Base-by-base conservation (phyloP, 2,329 filamentous ascomycete species). In the Diaporthe sp. region DNA sequence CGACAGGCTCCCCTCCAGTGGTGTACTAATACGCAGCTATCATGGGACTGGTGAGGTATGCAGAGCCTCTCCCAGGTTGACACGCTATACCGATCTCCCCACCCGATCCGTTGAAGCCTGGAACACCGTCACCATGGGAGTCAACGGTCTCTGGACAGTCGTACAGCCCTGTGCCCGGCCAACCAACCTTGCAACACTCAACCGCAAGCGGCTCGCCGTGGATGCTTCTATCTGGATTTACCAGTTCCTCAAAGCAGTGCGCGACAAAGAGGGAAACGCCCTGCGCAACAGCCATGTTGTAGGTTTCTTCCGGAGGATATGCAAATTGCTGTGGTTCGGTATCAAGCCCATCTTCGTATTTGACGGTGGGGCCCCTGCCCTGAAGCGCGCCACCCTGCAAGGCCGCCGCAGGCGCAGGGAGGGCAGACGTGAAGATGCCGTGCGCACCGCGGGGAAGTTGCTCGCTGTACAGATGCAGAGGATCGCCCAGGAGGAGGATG, bases 191-290 rank as follows among this genome's bases (percentile, higher is more conserved):
- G 96, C 97, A 79, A 98, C 96, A 19, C 92, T 99, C 75, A 98
- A 98, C 83, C 94, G 94, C 79, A 98, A 98, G 85, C 95, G 97
- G 22, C 93, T 99, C 66, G 97, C 97, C 61, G 95, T 99, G 78
- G 97, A 99, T 85, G 97, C 97, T 74, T 98, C 96, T 17, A 99
- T 99, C 82, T 99, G 97, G 97, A 98, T 99, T 79, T 99, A 99
- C 88, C 97, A 99, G 82, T 99, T 99, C 81, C 91, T 99, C 79
- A 99, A 99, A 86, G 97, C 97, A 13, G 97, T 99, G 15, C 96
- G 97, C 79, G 97, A 99, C 85, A 98, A 98, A 81, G 97, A 99
- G 84, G 97, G 97, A 71, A 98, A 99, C 81, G 97, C 97, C 1
- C 88, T 99, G 70, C 94, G 96, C 77, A 99, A 98, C 85, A 96